phyloP scores from a whole-genome alignment of 1,284 basidiomycete genomes.

The Pterula multifida region DNA sequence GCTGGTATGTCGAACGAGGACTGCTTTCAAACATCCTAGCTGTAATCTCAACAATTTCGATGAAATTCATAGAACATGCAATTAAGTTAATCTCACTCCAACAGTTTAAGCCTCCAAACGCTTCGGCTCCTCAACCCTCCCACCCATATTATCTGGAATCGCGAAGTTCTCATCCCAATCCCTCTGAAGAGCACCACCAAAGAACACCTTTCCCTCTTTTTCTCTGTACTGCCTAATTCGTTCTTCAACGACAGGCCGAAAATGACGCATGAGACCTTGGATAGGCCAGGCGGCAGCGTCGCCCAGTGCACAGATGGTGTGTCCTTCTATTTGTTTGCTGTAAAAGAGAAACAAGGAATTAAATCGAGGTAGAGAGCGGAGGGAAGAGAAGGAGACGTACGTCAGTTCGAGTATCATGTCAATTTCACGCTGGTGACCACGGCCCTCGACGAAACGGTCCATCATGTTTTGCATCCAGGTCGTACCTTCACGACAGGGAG shows the following conservation, averaged over 20 bases:
- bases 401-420: slow-evolving; percentile 94
- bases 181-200: slow-evolving; percentile 73
- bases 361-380: slow-evolving; percentile 9
- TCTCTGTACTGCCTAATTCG: slow-evolving; percentile 76
- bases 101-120: not conserved
- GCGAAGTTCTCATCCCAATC: slow-evolving; percentile 68
- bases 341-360: slow-evolving; percentile 9
- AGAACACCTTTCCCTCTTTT: slow-evolving; percentile 75
- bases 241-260: slow-evolving; percentile 88
- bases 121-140: slow-evolving; percentile 14
- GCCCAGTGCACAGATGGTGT: slow-evolving; percentile 92
- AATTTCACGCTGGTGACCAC: slow-evolving; percentile 87
- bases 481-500: slow-evolving; percentile 91
- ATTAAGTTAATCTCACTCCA: no score
- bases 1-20: no score
- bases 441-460: slow-evolving; percentile 83
- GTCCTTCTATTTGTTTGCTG: slow-evolving; percentile 93
- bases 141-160: slow-evolving; percentile 73
- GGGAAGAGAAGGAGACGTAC: slow-evolving; percentile 27
- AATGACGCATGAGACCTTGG: slow-evolving; percentile 92
- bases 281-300: slow-evolving; percentile 99
- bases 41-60: no score
- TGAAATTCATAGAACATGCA: no score
- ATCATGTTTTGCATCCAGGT: slow-evolving; percentile 99
- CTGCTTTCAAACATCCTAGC: no score